Evolutionary conservation across 768 basidiomycete species (phyloP), one percentile per base, ranked within the genome.

Genomic region (Podaxis pistillaris): DNA sequence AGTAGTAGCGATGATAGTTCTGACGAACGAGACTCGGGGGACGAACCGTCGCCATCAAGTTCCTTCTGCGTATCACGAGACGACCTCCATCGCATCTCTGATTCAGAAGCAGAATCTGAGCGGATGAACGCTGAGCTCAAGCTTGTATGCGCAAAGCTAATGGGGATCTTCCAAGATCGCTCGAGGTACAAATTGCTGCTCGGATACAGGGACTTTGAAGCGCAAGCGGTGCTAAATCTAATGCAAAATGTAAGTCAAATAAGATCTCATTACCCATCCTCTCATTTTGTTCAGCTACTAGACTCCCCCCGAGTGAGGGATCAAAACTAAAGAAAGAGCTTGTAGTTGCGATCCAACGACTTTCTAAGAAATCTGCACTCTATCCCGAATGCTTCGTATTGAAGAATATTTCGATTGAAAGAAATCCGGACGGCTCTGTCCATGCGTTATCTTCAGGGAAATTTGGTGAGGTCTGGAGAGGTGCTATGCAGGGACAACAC

Each of bases 201-300:
- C 26, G 46, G 64, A 47, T 67, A 68, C 54, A 60, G 64, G 6
- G 64, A 53, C 38, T 49, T 55, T 8, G 62, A 26, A 4, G 69
- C 69, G 15, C 69, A 70, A 33, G 62, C 58, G 8, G 50, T 70
- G 36, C 65, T 74, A 19, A 63, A 72, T 56, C 58, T 74, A 13
- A 53, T 74, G 8, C 71, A 74, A 63, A 68, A 68, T 61, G 72
- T 73, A 40, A n/a, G 64, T 49, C 13, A 13, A n/a, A 12, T 19
- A 17, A 2, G 2, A 12, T 11, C 9, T 19, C 30, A 12, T 17
- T 15, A 19, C 26, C 54, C 22, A 15, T 11, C 49, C 12, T 56
- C 54, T 40, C 22, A 11, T 12, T 56, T 5, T 19, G 24, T 22
- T n/a, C 17, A 60, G 58, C 49, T 60, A 13, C 24, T 60, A 26